These are phyloP conservation scores for Coemansia sp. DNA, from an alignment of 192 early-diverging fungal genomes.

Conservation along the genomic window DNA sequence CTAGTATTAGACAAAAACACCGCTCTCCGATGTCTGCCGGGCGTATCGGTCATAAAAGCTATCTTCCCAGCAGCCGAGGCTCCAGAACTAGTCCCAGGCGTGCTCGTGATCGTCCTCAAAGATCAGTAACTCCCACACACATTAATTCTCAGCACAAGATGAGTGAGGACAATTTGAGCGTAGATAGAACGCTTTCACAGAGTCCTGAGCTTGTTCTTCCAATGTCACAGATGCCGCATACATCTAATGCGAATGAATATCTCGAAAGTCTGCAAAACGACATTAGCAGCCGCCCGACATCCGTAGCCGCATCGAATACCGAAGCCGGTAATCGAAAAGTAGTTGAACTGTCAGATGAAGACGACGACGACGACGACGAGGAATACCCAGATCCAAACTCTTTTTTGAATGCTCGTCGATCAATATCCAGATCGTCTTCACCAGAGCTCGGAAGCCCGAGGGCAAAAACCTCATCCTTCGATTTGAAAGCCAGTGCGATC, in stretches of 20 bases:
- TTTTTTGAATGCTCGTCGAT: not conserved
- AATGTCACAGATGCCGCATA: not conserved
- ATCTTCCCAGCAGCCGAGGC: not conserved
- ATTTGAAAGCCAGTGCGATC: too few species aligned
- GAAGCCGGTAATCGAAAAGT: not conserved
- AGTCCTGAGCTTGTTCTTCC: conserved; percentile 4
- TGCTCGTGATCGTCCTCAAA: not conserved
- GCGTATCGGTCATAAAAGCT: not conserved
- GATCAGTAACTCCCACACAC: not conserved
- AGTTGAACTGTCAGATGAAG: conserved; percentile 10
- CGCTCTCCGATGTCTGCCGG: conserved; percentile 2
- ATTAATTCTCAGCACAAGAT: not conserved
- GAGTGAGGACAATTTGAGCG: not conserved
- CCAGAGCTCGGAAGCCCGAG: conserved; percentile 5
- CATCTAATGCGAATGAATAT: too few species aligned
- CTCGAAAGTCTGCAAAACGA: too few species aligned
- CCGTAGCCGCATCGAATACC: too few species aligned
- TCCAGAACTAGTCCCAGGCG: conserved; percentile 4
- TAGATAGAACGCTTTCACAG: not conserved
- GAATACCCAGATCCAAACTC: conserved; percentile 15
- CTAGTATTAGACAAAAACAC: not conserved
- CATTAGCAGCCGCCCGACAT: too few species aligned
- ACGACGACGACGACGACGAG: conserved; percentile 4
- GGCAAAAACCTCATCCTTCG: too few species aligned
- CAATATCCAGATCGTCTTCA: conserved; percentile 7